Conservation (phyloP, 1,139 yeast species). For the Candida freyschussii region DNA sequence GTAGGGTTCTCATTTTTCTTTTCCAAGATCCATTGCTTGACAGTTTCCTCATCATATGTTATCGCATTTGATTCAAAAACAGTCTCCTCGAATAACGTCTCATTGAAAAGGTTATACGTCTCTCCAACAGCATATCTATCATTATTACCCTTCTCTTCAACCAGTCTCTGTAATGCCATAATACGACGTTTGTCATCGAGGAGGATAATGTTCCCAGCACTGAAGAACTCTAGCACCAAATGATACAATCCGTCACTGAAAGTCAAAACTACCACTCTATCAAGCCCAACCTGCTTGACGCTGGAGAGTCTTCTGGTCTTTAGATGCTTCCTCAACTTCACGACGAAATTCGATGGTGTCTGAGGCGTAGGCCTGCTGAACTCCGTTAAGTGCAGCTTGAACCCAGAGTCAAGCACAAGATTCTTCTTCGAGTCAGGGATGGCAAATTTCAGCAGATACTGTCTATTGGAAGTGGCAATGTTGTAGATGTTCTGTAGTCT, state of each 20-base stretch:
- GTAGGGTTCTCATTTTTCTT: slow-evolving; percentile 31
- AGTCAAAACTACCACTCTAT: slow-evolving; percentile 73
- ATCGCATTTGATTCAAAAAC: slow-evolving; percentile 13
- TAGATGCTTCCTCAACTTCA: slow-evolving; percentile 81
- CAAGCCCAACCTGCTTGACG: slow-evolving; percentile 69
- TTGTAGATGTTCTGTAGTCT: slow-evolving; percentile 85
- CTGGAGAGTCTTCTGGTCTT: slow-evolving; percentile 73
- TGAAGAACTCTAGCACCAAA: slow-evolving; percentile 83
- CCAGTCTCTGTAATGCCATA: slow-evolving; percentile 71
- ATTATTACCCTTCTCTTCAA: slow-evolving; percentile 62
- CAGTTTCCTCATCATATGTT: slow-evolving; percentile 11
- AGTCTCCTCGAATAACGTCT: slow-evolving; percentile 37
- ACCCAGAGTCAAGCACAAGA: slow-evolving; percentile 81
- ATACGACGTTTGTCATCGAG: slow-evolving; percentile 67
- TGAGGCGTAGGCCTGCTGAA: slow-evolving; percentile 78
- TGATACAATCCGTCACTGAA: slow-evolving; percentile 79
- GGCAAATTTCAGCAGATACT: slow-evolving; percentile 75
- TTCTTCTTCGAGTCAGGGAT: slow-evolving; percentile 77
- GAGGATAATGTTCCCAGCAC: slow-evolving; percentile 87
- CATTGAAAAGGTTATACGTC: slow-evolving; percentile 56
- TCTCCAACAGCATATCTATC: slow-evolving; percentile 70
- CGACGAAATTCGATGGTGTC: slow-evolving; percentile 79
- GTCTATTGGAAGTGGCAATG: slow-evolving; percentile 64
- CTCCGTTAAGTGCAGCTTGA: slow-evolving; percentile 72
- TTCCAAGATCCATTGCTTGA: slow-evolving; percentile 45